phyloP scores from a whole-genome alignment of 2,329 filamentous ascomycete genomes.

The Colletotrichum sp. region DNA sequence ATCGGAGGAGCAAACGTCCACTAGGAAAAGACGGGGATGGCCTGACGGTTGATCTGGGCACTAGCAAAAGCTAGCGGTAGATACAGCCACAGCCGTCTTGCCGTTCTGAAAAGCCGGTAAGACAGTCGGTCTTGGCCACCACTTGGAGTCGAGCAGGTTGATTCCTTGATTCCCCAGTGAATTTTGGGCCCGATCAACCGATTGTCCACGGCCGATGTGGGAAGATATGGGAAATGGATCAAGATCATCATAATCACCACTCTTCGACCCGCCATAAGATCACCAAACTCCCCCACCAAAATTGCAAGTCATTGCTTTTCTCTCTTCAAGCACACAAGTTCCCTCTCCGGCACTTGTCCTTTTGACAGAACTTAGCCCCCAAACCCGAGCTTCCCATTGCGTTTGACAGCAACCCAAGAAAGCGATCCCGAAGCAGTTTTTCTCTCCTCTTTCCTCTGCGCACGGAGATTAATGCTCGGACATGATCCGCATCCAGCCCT shows the following conservation, averaged over 20 bases:
- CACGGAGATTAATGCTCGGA: conserved; percentile 5
- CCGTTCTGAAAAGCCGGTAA: neutral
- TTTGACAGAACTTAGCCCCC: neutral
- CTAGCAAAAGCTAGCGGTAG: neutral
- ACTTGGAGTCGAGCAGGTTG: neutral
- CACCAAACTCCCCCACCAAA: neutral
- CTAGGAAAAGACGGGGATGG: neutral
- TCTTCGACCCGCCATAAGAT: conserved; percentile 2
- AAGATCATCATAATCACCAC: conserved; percentile 12
- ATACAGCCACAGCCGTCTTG: conserved; percentile 10
- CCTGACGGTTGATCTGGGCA: neutral
- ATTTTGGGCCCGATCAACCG: neutral
- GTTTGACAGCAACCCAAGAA: neutral
- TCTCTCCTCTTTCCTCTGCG: neutral
- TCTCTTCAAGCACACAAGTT: neutral
- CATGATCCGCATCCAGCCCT: neutral
- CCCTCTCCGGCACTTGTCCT: neutral
- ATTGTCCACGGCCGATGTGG: neutral
- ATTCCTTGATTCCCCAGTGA: neutral
- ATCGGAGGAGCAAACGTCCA: neutral
- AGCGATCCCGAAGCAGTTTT: neutral
- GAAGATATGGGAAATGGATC: neutral
- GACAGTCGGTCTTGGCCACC: neutral
- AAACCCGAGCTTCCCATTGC: neutral
- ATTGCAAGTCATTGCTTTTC: neutral